A percentile compares a stretch with the other conserved stretches of the same genome.
phyloP scores from a whole-genome alignment of 345 rosid genomes.

The Barbarea vulgaris region DNA sequence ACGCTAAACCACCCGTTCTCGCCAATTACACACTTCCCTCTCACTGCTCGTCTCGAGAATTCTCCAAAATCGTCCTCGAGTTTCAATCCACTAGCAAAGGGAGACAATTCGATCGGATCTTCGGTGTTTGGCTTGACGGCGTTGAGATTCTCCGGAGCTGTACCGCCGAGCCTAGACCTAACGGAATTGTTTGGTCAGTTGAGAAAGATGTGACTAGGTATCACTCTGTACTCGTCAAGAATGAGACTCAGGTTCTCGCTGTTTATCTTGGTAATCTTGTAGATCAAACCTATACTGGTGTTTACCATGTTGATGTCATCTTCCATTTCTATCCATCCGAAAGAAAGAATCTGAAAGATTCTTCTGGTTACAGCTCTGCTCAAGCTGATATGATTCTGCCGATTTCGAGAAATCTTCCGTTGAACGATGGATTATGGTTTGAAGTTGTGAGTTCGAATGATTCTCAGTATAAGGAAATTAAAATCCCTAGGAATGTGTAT shows the following conservation, averaged over 20 bases:
- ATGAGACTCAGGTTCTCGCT: constrained; percentile 57
- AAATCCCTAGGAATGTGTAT: constrained; percentile 70
- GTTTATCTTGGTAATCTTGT: constrained; percentile 72
- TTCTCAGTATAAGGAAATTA: constrained; percentile 50
- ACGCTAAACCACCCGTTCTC: constrained; percentile 66
- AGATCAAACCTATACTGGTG: constrained; percentile 69
- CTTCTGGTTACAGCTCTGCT: constrained; percentile 43
- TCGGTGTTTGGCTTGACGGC: constrained; percentile 87
- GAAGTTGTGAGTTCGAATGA: constrained; percentile 57
- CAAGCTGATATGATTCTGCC: constrained; percentile 79
- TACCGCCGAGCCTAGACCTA: constrained; percentile 80
- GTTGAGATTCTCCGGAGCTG: constrained; percentile 95
- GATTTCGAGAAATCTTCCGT: constrained; percentile 60
- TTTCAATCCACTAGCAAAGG: constrained; percentile 81
- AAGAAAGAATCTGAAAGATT: constrained; percentile 3
- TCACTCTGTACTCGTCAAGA: constrained; percentile 62
- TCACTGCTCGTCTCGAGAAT: constrained; percentile 48
- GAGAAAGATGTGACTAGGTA: constrained; percentile 85
- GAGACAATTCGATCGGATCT: constrained; percentile 80
- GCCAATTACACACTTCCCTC: constrained; percentile 72
- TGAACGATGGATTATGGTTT: constrained; percentile 92
- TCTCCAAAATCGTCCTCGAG: constrained; percentile 77
- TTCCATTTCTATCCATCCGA: constrained; percentile 65
- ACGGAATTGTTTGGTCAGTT: constrained; percentile 78
- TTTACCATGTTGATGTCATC: constrained; percentile 69